Evolutionary conservation across 2,329 filamentous ascomycete species (phyloP).

Genomic region (Niveomyces coronatus): DNA sequence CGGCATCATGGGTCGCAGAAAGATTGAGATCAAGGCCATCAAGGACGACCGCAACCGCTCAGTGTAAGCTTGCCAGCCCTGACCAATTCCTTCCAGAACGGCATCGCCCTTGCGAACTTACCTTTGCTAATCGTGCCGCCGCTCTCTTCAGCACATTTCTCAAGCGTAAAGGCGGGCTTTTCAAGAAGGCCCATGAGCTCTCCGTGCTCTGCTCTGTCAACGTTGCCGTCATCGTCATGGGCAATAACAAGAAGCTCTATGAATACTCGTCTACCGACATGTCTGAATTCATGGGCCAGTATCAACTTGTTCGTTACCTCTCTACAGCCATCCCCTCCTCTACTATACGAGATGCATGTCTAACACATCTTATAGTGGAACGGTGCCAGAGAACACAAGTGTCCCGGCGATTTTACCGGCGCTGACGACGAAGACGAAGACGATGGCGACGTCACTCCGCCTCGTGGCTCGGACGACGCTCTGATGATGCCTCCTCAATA

Average conservation of each 20-base stretch:
- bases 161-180: conserved; percentile 95
- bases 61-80: conserved; percentile 57
- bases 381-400: conserved; percentile 90
- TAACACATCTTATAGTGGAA: conserved; percentile 57
- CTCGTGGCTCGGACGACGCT: conserved; percentile 50
- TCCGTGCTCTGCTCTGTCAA: conserved; percentile 97
- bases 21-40: conserved; percentile 99
- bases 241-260: conserved; percentile 97
- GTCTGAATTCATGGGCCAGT: conserved; percentile 76
- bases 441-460: conserved; percentile 63
- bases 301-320: conserved; percentile 68
- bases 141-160: conserved; percentile 69
- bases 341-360: background rate
- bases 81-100: background rate
- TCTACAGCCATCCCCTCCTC: background rate
- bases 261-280: conserved; percentile 95
- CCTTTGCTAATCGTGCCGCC: conserved; percentile 7
- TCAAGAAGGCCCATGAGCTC: conserved; percentile 98
- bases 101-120: too few species aligned
- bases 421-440: conserved; percentile 80
- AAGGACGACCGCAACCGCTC: conserved; percentile 97
- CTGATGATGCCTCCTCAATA: conserved; percentile 62
- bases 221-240: conserved; percentile 97
- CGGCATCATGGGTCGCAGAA: conserved; percentile 77
- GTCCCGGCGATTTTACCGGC: conserved; percentile 82